These are phyloP conservation scores for Podosphaera xanthii DNA, from an alignment of 2,329 filamentous ascomycete genomes.

Conservation along the genomic window DNA sequence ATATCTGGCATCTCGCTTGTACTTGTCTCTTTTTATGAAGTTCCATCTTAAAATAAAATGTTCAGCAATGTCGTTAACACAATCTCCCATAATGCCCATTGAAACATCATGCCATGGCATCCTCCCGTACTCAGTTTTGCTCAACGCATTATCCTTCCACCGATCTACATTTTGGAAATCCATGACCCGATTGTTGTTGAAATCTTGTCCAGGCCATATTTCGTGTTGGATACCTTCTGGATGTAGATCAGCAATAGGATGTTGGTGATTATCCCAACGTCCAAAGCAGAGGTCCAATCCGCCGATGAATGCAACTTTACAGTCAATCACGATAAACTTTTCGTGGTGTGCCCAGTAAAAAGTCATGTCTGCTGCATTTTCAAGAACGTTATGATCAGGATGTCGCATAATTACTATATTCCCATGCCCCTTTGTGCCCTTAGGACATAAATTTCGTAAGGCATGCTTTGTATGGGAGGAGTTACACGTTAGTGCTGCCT, in stretches of 20 bases:
- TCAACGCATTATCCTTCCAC: slow-evolving; percentile 83
- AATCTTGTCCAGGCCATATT: slow-evolving; percentile 87
- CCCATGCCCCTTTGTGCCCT: slow-evolving; percentile 59
- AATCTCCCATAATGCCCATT: slow-evolving; percentile 76
- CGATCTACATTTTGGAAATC: slow-evolving; percentile 81
- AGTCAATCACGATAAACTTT: slow-evolving; percentile 91
- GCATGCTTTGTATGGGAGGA: slow-evolving; percentile 82
- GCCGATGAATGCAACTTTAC: slow-evolving; percentile 74
- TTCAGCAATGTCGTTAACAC: slow-evolving; percentile 82
- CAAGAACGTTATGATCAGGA: slow-evolving; percentile 83
- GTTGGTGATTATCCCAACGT: slow-evolving; percentile 74
- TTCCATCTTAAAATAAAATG: slow-evolving; percentile 94
- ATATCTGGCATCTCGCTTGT: slow-evolving; percentile 66
- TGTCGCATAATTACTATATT: slow-evolving; percentile 83
- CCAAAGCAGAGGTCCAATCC: slow-evolving; percentile 91
- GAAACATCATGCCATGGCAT: slow-evolving; percentile 98
- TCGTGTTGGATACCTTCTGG: slow-evolving; percentile 63
- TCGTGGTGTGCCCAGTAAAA: slow-evolving; percentile 98
- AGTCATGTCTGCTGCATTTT: slow-evolving; percentile 87
- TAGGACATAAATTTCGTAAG: slow-evolving; percentile 53
- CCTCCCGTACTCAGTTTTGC: slow-evolving; percentile 72
- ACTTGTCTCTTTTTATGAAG: slow-evolving; percentile 91
- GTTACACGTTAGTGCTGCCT: slow-evolving; percentile 71
- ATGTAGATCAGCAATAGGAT: slow-evolving; percentile 69
- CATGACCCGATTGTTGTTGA: slow-evolving; percentile 93